Base-by-base conservation (phyloP, 495 filamentous ascomycete genomes). In the Penicillium desertorum region DNA sequence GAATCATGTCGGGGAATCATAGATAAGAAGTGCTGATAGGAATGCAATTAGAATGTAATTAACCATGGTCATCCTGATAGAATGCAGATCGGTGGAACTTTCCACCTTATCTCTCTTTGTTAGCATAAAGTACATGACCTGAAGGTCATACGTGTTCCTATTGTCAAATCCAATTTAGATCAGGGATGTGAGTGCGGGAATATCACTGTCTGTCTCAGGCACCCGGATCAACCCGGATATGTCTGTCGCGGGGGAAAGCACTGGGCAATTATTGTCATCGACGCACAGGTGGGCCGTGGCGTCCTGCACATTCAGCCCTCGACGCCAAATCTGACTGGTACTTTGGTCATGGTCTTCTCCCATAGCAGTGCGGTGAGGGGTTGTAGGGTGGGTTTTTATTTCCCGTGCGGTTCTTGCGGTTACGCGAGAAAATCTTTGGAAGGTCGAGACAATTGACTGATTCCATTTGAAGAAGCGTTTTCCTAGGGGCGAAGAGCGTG, bases 391-490 rank as follows among this genome's bases (percentile, higher is more conserved):
- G 5, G 11, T 5, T 39, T 46, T 51, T 53, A 37, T 61, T 57
- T 61, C 58, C 45, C 7, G 19, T 45, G 56, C 64, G 64, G 58
- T 62, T 54, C 51, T 62, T 64, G 64, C 61, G 61, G 58, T 64
- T 64, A 64, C n/a, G 29, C 23, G 12, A 39, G 58, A 62, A 52
- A 56, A 25, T 14, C 4, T 23, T 32, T 19, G 2, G 17, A 12
- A 20, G 56, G 39, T 37, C 23, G 45, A 47, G 50, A 17, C 39
- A 34, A 34, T 43, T 22, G 52, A 46, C 44, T 36, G 51, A 37
- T 47, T 46, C 47, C 60, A 58, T 61, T 59, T 64, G 57, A 59
- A 52, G 22, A 44, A 22, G 37, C 27, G 32, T 41, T 45, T 37
- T 30, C 49, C 46, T 25, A n/a, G 17, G 14, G 30, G 54, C 6